Percentiles rank a stretch among this genome's conserved stretches.
Evolutionary conservation across 208 protist genomes (phyloP).

Genomic region (Novymonas esmeraldas): DNA sequence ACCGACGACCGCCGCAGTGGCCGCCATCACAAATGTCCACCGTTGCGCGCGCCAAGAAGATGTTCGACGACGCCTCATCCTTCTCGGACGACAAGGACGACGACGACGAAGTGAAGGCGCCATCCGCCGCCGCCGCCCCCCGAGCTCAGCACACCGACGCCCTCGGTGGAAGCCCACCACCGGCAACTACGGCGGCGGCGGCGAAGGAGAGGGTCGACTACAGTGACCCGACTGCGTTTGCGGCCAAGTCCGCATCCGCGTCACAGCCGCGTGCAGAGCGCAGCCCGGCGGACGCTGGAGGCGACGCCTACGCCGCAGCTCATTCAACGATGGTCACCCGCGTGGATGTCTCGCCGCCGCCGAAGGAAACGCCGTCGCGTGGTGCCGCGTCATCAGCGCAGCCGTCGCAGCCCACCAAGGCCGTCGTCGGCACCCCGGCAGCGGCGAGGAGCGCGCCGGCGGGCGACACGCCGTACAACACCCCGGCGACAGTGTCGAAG

Average conservation of each 20-base stretch:
- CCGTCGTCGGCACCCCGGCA: neutral
- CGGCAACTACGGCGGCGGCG: neutral
- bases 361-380: slow-evolving; percentile 4
- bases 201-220: neutral
- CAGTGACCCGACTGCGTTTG: neutral
- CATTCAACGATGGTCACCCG: slow-evolving; percentile 18
- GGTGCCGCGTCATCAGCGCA: neutral
- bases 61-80: slow-evolving; percentile 53
- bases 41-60: slow-evolving; percentile 32
- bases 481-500: slow-evolving; percentile 22
- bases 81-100: slow-evolving; percentile 5
- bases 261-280: slow-evolving; percentile 3
- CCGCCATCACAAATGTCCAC: slow-evolving; percentile 8
- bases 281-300: neutral
- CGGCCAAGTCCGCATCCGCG: neutral
- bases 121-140: neutral
- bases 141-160: neutral
- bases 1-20: too few species aligned
- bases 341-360: slow-evolving; percentile 15
- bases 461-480: neutral
- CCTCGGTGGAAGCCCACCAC: too few species aligned
- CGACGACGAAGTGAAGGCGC: neutral
- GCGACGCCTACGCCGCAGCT: neutral
- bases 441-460: neutral
- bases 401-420: neutral